Percentiles rank a stretch among this genome's conserved stretches.
Evolutionary conservation across 2,329 filamentous ascomycete genomes (phyloP).

Genomic region (Clarireedia sp.): DNA sequence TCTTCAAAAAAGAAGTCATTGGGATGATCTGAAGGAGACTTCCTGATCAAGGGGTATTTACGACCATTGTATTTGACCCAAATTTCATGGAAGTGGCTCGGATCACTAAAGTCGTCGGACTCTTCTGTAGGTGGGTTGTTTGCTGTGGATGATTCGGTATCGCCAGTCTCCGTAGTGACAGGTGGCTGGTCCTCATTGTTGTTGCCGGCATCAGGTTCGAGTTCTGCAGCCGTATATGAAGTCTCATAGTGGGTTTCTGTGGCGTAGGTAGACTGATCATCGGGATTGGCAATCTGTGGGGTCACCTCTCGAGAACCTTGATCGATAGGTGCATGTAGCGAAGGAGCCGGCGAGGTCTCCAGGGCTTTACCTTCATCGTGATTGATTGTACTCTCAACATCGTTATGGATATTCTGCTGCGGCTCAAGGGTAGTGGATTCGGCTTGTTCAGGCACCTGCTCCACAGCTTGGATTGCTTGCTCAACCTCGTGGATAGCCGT

Average conservation of each 20-base stretch:
- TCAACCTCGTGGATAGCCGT: not conserved
- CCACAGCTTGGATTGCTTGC: not conserved
- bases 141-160: not conserved
- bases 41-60: slow-evolving; percentile 6
- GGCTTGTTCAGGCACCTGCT: not conserved
- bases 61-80: slow-evolving; percentile 6
- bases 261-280: not conserved
- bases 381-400: not conserved
- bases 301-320: not conserved
- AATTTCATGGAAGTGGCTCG: slow-evolving; percentile 3
- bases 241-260: too few relatives aligned
- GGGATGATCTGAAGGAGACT: slow-evolving; percentile 34
- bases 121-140: not conserved
- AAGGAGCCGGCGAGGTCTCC: not conserved
- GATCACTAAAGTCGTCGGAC: not conserved
- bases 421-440: not conserved
- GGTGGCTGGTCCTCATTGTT: not conserved
- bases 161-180: not conserved
- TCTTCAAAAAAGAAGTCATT: slow-evolving; percentile 50
- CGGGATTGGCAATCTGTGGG: not conserved
- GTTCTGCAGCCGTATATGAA: too few relatives aligned
- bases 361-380: too few relatives aligned
- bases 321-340: not conserved
- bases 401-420: not conserved
- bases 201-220: too few relatives aligned